These are phyloP conservation scores for Cladosporium velox DNA, from an alignment of 2,329 filamentous ascomycete species.

Conservation along the genomic window DNA sequence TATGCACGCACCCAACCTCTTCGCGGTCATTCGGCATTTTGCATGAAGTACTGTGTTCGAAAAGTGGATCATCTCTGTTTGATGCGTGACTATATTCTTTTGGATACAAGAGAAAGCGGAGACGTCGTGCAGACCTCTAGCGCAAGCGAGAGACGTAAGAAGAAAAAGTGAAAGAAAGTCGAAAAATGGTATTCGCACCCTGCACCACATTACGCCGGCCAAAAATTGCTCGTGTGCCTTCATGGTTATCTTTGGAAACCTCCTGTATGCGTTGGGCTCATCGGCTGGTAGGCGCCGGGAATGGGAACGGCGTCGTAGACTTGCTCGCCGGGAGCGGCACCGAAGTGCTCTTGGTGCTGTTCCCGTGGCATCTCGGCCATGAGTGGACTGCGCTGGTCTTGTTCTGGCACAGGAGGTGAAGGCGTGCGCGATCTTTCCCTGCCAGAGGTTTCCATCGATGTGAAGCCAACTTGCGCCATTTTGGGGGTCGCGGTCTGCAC, in stretches of 20 bases:
- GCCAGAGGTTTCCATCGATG: slow-evolving; percentile 40
- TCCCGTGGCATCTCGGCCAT: slow-evolving; percentile 41
- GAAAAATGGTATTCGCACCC: slow-evolving; percentile 9
- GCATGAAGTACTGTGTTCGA: background rate
- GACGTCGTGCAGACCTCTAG: background rate
- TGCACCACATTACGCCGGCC: slow-evolving; percentile 10
- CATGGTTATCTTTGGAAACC: slow-evolving; percentile 8
- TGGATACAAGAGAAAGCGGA: background rate
- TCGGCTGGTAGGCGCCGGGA: slow-evolving; percentile 70
- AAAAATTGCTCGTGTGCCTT: background rate
- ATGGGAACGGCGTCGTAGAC: slow-evolving; percentile 86
- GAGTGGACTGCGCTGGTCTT: slow-evolving; percentile 43
- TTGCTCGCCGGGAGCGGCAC: slow-evolving; percentile 75
- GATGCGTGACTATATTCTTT: background rate
- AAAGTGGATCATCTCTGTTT: background rate
- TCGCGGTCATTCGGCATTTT: background rate
- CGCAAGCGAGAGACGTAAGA: slow-evolving; percentile 6
- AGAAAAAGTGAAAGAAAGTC: background rate
- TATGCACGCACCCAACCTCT: background rate
- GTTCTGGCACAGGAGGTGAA: slow-evolving; percentile 29
- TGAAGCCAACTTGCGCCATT: slow-evolving; percentile 64
- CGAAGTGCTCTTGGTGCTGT: slow-evolving; percentile 64
- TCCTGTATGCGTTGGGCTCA: slow-evolving; percentile 25
- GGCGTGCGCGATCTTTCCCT: slow-evolving; percentile 28
- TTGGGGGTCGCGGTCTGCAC: slow-evolving; percentile 77